Conservation (phyloP, 192 early-diverging fungal species). For the Coemansia sp. region DNA sequence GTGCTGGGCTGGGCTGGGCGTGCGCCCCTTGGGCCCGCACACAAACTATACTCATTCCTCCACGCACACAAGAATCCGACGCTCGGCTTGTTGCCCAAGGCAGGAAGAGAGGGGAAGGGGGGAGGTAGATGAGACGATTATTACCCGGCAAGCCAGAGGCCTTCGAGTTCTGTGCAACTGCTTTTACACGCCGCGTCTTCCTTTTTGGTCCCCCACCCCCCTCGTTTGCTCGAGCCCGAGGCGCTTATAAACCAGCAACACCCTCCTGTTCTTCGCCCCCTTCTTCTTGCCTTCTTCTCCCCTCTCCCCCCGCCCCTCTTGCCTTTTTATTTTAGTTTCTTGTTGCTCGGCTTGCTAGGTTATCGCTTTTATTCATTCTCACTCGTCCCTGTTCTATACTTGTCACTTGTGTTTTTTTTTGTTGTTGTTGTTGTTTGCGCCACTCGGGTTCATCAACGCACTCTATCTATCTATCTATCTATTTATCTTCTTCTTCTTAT, state of each 20-base stretch:
- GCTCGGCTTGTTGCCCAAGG: too few relatives aligned
- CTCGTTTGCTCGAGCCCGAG: neutral
- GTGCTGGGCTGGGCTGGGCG: too few relatives aligned
- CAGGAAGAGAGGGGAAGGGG: neutral
- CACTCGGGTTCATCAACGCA: too few relatives aligned
- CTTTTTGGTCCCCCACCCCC: slow-evolving; percentile 1
- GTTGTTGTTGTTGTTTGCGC: slow-evolving; percentile 1
- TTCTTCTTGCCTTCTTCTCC: neutral
- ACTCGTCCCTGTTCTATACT: neutral
- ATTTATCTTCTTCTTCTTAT: too few relatives aligned
- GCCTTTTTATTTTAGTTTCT: neutral
- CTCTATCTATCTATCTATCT: neutral
- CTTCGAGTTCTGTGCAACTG: slow-evolving; percentile 9
- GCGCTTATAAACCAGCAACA: slow-evolving; percentile 9
- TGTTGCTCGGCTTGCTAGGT: neutral
- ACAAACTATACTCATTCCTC: too few relatives aligned
- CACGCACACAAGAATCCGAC: too few relatives aligned
- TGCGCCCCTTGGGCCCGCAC: too few relatives aligned
- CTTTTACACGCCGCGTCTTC: slow-evolving; percentile 9
- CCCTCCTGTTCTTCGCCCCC: neutral
- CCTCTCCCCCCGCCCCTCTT: neutral
- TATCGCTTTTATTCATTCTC: neutral
- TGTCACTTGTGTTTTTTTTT: neutral
- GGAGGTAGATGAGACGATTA: neutral
- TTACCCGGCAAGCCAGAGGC: neutral